Conservation (phyloP, 345 rosid genomes). For the Carallia pectinifolia region DNA sequence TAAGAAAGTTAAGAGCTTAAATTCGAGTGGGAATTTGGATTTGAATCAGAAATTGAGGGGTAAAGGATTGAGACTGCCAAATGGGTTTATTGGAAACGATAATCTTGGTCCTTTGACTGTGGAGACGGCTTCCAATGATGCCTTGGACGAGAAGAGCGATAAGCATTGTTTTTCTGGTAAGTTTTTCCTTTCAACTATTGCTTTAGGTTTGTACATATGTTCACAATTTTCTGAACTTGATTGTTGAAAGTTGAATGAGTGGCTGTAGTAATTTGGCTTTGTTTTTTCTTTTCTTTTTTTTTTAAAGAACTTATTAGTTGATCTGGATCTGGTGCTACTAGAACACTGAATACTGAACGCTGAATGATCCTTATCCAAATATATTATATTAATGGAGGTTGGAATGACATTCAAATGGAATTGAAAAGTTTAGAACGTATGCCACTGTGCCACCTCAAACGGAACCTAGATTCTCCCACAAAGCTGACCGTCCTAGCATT, state of each 20-base stretch:
- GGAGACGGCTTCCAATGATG: conserved; percentile 35
- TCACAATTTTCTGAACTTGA: not conserved
- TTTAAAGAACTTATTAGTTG: too few species aligned
- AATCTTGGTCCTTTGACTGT: conserved; percentile 15
- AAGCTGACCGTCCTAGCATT: too few species aligned
- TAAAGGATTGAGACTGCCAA: conserved; percentile 33
- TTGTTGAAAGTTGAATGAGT: not conserved
- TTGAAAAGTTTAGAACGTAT: too few species aligned
- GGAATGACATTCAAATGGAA: too few species aligned
- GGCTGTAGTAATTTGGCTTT: not conserved
- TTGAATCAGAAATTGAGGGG: conserved; percentile 29
- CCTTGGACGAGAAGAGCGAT: conserved; percentile 43
- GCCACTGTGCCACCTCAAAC: too few species aligned
- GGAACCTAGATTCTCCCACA: too few species aligned
- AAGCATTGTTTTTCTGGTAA: conserved; percentile 49
- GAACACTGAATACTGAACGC: too few species aligned
- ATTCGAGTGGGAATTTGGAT: conserved; percentile 19
- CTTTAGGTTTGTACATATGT: not conserved
- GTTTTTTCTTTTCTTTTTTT: too few species aligned
- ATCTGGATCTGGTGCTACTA: too few species aligned
- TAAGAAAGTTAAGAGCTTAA: conserved; percentile 38
- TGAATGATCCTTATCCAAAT: too few species aligned
- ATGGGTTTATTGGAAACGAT: conserved; percentile 38
- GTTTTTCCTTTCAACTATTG: conserved; percentile 15
- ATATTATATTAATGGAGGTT: too few species aligned